Conservation (phyloP, 1,284 basidiomycete genomes). For the Dichomitus squalens region DNA sequence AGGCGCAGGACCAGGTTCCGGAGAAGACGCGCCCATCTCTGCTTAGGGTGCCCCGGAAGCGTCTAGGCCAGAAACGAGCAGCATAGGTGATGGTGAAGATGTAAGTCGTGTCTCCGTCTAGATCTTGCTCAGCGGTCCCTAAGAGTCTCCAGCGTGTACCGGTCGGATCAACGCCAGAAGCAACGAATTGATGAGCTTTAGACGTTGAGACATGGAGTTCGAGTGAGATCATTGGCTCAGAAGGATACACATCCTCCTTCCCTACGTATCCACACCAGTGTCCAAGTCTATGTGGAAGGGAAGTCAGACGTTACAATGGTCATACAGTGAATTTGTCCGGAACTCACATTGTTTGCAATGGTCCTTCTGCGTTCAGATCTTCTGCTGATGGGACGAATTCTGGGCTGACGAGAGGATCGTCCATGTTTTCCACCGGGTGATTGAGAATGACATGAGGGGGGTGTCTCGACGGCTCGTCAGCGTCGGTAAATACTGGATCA, state of each 20-base stretch:
- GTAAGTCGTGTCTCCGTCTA: not conserved
- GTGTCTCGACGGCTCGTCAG: not conserved
- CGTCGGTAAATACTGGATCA: not conserved
- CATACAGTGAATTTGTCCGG: not conserved
- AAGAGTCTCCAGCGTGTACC: not conserved
- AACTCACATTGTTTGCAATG: not conserved
- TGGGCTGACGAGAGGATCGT: not conserved
- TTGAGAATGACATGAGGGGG: not conserved
- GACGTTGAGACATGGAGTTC: not conserved
- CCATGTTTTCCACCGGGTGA: not conserved
- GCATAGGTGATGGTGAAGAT: not conserved
- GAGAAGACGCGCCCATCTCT: not conserved
- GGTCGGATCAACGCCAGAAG: not conserved
- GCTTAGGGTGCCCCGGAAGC: not conserved
- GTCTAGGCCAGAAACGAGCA: not conserved
- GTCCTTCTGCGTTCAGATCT: not conserved
- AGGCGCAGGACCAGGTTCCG: not conserved
- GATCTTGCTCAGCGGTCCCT: not conserved
- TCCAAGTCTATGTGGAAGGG: not conserved
- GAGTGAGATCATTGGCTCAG: not conserved
- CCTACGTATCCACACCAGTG: not conserved
- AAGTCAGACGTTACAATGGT: not conserved
- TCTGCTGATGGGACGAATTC: not conserved
- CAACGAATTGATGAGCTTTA: not conserved
- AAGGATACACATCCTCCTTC: not conserved